Evolutionary conservation across 164 flowering plant genomes (phyloP).

Genomic region (Malania oleifera): DNA sequence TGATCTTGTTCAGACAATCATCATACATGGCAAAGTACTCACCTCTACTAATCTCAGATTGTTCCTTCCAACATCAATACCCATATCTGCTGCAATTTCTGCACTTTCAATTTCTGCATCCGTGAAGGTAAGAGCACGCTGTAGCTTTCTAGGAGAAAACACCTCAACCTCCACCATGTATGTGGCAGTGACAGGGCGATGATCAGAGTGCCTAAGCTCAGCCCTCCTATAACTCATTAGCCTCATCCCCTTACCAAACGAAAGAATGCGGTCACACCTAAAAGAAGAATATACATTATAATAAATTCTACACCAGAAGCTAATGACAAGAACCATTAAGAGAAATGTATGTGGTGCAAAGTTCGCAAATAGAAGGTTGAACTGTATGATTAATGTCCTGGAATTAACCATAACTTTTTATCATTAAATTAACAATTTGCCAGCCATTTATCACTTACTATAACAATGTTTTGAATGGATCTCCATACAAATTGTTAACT

Average conservation of each 20-base stretch:
- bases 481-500: too few species aligned
- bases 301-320: not conserved
- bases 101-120: conserved; percentile 71
- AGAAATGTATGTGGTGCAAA: too few species aligned
- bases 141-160: conserved; percentile 63
- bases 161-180: conserved; percentile 80
- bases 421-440: too few species aligned
- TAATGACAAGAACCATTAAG: too few species aligned
- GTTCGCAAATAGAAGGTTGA: too few species aligned
- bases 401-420: too few species aligned
- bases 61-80: conserved; percentile 25
- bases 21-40: conserved; percentile 3
- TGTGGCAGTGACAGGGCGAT: conserved; percentile 85
- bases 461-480: too few species aligned
- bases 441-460: too few species aligned
- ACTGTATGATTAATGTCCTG: too few species aligned
- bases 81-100: conserved; percentile 31
- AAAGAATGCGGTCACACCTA: conserved; percentile 97
- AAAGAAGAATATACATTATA: conserved; percentile 2
- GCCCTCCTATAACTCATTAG: conserved; percentile 57
- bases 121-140: conserved; percentile 75
- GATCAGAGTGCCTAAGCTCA: conserved; percentile 79
- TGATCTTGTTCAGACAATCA: not conserved
- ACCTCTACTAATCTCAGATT: conserved; percentile 28
- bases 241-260: conserved; percentile 77